Evolutionary conservation across 2,329 filamentous ascomycete genomes (phyloP), one percentile per base, ranked within the genome.

Genomic region (Fusarium sarcochroum): DNA sequence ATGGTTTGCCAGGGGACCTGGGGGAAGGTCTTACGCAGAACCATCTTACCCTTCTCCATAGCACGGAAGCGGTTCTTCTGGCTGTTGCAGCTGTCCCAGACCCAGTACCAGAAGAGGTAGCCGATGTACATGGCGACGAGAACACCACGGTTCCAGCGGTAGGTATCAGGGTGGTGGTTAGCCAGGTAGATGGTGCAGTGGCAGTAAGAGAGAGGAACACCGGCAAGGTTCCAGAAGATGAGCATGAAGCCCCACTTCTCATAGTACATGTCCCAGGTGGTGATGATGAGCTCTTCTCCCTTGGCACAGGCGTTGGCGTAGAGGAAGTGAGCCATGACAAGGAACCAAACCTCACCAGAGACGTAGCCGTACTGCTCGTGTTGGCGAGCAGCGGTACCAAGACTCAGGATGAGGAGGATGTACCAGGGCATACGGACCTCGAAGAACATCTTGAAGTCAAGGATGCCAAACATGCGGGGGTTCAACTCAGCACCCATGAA

Each of bases 231-330:
- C 94, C 94, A 97, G 88, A 97, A 97, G 80, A 97, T 97, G 71
- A 97, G 88, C 94, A 97, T 97, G 84, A 97, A 97, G 52, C 94
- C 94, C 89, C 93, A 94, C 83, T 97, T 97, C 85, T 97, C 94
- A 75, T 93, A 95, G 84, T 97, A 97, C 91, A 97, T 97, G 76
- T 97, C 94, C 91, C 94, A 97, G 49, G 93, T 96, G 10, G 92
- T 92, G 61, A 93, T 87, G 79, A 97, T 97, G 77, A 93, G 88
- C 81, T 97, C 93, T 81, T 97, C 94, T 47, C 92, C 94, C 83
- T 97, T 97, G 72, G 91, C 89, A 83, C 94, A 97, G 53, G 94
- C 93, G 79, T 97, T 96, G 76, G 93, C 93, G 76, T 97, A 97
- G 45, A 97, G 86, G 81, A 91, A 97, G 81, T 97, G 93, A 1